Conservation (phyloP, 2,329 filamentous ascomycete genomes). For the Colletotrichum sp. region DNA sequence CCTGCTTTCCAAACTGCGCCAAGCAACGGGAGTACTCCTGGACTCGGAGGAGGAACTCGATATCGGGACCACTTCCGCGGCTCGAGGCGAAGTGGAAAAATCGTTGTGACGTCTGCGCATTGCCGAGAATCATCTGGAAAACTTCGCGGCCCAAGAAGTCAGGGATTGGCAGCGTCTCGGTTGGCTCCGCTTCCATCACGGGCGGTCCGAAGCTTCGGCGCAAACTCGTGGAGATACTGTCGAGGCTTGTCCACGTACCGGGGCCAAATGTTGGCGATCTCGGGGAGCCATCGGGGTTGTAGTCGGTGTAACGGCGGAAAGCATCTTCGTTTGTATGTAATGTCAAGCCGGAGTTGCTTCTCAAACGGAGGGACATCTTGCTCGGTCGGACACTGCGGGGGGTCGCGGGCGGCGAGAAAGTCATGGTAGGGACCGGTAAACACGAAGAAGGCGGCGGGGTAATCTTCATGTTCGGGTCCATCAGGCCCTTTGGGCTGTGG, state of each 20-base stretch:
- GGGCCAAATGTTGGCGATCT: slow-evolving; percentile 26
- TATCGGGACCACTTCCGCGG: slow-evolving; percentile 50
- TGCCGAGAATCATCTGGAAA: slow-evolving; percentile 55
- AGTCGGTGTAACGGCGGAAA: slow-evolving; percentile 51
- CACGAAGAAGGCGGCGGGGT: background rate
- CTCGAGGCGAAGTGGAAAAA: slow-evolving; percentile 55
- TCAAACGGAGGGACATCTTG: slow-evolving; percentile 33
- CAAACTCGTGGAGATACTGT: slow-evolving; percentile 20
- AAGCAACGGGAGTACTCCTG: slow-evolving; percentile 51
- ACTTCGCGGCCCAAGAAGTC: slow-evolving; percentile 56
- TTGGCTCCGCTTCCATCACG: background rate
- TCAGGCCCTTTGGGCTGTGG: background rate
- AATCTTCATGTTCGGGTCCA: background rate
- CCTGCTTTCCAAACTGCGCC: slow-evolving; percentile 46
- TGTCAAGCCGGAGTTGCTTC: slow-evolving; percentile 52
- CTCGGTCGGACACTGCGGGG: slow-evolving; percentile 24
- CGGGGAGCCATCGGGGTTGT: slow-evolving; percentile 43
- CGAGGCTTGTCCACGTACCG: slow-evolving; percentile 22
- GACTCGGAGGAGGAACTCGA: slow-evolving; percentile 57
- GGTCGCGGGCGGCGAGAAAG: slow-evolving; percentile 29
- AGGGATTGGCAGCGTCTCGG: slow-evolving; percentile 33
- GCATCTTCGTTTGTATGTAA: slow-evolving; percentile 48
- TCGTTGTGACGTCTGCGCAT: slow-evolving; percentile 50
- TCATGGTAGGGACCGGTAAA: slow-evolving; percentile 1
- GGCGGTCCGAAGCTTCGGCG: slow-evolving; percentile 13